phyloP scores from a whole-genome alignment of 306 rosid species.

The Castanospermum australe region DNA sequence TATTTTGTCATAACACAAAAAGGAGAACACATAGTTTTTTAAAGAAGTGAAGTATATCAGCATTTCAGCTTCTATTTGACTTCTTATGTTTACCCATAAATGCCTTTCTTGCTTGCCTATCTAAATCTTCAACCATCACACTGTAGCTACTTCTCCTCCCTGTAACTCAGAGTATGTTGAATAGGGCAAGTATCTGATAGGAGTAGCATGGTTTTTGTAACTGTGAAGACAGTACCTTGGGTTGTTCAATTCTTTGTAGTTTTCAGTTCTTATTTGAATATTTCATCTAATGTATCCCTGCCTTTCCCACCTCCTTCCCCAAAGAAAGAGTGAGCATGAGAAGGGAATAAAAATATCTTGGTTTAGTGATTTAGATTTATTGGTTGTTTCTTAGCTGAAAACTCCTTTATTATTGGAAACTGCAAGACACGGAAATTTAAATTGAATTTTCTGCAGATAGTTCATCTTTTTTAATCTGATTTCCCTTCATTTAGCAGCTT shows the following conservation, averaged over 20 bases:
- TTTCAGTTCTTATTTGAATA: neutral
- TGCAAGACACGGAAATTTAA: neutral
- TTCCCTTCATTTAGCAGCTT: neutral
- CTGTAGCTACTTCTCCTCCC: slow-evolving; percentile 2
- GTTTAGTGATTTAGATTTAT: neutral
- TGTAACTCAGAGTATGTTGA: neutral
- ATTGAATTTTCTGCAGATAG: neutral
- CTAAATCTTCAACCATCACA: neutral
- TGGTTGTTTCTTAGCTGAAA: neutral
- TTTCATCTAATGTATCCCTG: neutral
- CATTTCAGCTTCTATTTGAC: slow-evolving; percentile 22
- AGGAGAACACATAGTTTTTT: neutral
- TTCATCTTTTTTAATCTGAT: neutral
- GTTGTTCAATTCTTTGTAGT: neutral
- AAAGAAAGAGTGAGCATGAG: neutral
- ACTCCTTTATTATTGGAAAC: neutral
- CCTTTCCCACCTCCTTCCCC: neutral
- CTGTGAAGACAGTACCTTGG: neutral
- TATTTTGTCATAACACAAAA: neutral
- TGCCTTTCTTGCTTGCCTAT: neutral
- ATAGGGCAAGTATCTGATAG: neutral
- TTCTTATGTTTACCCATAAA: neutral
- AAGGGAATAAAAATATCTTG: neutral
- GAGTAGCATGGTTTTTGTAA: neutral
- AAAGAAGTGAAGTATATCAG: neutral